A percentile compares a stretch with the other conserved stretches of the same genome.
phyloP scores from a whole-genome alignment of 2,329 filamentous ascomycete genomes.

The Aspergillus neoniger region DNA sequence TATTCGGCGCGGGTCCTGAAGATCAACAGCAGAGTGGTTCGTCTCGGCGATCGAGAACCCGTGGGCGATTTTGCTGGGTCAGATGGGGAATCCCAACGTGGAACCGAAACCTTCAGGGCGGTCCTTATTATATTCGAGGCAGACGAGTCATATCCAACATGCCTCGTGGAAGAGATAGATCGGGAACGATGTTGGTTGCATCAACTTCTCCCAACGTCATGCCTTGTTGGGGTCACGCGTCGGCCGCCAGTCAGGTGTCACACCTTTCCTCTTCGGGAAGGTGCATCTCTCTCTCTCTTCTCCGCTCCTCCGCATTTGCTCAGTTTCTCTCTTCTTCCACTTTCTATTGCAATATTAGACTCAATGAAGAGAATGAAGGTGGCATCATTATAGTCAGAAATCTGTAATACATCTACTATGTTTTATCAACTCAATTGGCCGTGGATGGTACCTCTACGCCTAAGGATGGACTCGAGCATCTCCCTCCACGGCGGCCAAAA shows the following conservation, averaged over 20 bases:
- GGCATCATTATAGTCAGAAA: too few species aligned
- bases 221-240: not conserved
- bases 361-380: too few species aligned
- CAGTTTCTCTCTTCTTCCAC: not conserved
- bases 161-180: not conserved
- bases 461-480: too few species aligned
- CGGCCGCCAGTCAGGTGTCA: not conserved
- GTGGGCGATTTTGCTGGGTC: constrained; percentile 18
- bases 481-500: too few species aligned
- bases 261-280: not conserved
- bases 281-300: not conserved
- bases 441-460: too few species aligned
- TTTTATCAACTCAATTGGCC: too few species aligned
- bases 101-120: not conserved
- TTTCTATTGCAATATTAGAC: too few species aligned
- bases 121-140: not conserved
- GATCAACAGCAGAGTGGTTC: constrained; percentile 15
- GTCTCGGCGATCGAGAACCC: constrained; percentile 21
- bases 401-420: too few species aligned
- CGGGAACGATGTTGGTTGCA: too few species aligned
- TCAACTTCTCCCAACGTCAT: too few species aligned
- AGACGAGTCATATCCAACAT: not conserved
- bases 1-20: constrained; percentile 26
- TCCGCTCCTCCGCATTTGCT: not conserved
- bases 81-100: not conserved